A percentile compares a stretch with the other conserved stretches of the same genome.
Evolutionary conservation across 768 basidiomycete genomes (phyloP).

Genomic region (Heimioporus sp.): DNA sequence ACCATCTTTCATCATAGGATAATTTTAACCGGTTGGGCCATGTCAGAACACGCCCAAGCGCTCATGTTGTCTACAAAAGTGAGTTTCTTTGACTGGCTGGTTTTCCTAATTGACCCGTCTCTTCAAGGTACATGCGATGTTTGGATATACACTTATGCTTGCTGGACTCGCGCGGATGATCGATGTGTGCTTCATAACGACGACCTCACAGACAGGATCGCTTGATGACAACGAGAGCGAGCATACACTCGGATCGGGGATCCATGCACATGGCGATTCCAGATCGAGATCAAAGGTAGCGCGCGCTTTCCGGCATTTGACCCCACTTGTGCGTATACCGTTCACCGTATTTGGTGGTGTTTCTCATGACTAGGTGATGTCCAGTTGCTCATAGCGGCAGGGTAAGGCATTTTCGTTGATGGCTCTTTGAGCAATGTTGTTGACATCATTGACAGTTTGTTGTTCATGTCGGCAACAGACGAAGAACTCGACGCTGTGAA

Average conservation of each 20-base stretch:
- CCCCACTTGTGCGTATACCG: conserved; percentile 71
- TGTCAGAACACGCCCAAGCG: conserved; percentile 86
- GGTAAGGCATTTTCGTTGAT: conserved; percentile 40
- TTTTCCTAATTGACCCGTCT: neutral
- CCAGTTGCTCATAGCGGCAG: conserved; percentile 70
- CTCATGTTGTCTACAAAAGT: conserved; percentile 84
- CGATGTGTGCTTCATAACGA: conserved; percentile 78
- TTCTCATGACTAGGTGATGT: conserved; percentile 1
- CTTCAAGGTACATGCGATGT: conserved; percentile 71
- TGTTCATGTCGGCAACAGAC: conserved; percentile 94
- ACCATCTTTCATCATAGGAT: conserved; percentile 44
- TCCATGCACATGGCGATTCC: conserved; percentile 11
- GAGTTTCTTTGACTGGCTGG: neutral
- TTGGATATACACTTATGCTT: conserved; percentile 83
- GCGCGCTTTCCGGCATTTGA: conserved; percentile 78
- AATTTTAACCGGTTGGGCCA: conserved; percentile 90
- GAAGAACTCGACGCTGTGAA: conserved; percentile 78
- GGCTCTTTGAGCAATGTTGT: neutral
- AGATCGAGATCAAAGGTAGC: conserved; percentile 37
- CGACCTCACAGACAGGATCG: conserved; percentile 28
- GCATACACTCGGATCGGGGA: conserved; percentile 55
- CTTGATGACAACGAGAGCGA: conserved; percentile 60
- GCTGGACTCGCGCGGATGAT: conserved; percentile 79
- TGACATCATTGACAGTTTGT: conserved; percentile 42
- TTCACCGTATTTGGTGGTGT: neutral